phyloP scores from a whole-genome alignment of 441 rosid species.

The Populus hybrid region DNA sequence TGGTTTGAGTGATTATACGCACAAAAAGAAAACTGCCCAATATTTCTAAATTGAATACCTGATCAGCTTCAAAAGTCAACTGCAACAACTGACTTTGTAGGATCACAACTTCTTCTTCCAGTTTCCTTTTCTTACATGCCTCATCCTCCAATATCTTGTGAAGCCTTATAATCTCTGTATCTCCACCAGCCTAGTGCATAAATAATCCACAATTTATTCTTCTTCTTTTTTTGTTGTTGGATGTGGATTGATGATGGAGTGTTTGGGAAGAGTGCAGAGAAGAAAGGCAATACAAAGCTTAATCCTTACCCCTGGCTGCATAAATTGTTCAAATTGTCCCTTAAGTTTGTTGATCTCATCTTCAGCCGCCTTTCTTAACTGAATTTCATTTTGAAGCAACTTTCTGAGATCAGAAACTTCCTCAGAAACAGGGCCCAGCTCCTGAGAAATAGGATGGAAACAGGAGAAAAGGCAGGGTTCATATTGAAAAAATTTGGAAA shows the following conservation, averaged over 20 bases:
- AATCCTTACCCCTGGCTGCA: constrained; percentile 42
- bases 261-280: neutral
- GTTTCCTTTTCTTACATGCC: constrained; percentile 68
- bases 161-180: constrained; percentile 64
- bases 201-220: constrained; percentile 8
- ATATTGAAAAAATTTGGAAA: neutral
- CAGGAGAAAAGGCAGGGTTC: neutral
- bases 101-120: constrained; percentile 74
- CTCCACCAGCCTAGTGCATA: constrained; percentile 58
- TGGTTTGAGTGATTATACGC: neutral
- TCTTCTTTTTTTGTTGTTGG: neutral
- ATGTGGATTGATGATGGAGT: neutral
- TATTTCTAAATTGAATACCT: constrained; percentile 45
- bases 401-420: constrained; percentile 59
- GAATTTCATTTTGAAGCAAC: constrained; percentile 71
- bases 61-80: constrained; percentile 85
- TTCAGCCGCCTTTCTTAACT: constrained; percentile 72
- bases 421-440: constrained; percentile 39
- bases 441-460: constrained; percentile 31
- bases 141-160: constrained; percentile 79
- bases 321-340: constrained; percentile 51
- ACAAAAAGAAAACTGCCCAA: constrained; percentile 4
- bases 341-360: constrained; percentile 68
- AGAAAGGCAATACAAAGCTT: constrained; percentile 8
- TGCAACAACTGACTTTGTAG: constrained; percentile 85